Evolutionary conservation across 371 early-diverging fungal genomes (phyloP).

Genomic region (Lichtheimia ornata): DNA sequence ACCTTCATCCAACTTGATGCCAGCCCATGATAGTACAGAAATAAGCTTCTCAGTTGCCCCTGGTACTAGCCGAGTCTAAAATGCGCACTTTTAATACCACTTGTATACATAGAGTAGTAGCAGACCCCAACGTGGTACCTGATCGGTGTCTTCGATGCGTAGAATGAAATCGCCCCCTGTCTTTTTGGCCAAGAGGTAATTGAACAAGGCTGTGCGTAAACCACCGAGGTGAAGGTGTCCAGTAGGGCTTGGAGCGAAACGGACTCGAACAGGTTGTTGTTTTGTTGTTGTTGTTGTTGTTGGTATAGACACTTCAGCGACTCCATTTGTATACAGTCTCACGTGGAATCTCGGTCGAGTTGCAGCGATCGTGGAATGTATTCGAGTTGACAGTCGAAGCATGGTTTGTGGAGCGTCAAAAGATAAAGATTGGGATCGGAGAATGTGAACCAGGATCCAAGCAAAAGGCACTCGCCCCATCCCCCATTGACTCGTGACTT

Average conservation of each 20-base stretch:
- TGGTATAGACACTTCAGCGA: too few species aligned
- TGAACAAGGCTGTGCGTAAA: conserved; percentile 90
- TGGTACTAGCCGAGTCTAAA: conserved; percentile 73
- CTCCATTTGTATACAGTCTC: too few species aligned
- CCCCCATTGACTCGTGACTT: too few species aligned
- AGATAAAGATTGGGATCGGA: too few species aligned
- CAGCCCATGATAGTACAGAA: conserved; percentile 76
- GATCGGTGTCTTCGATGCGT: conserved; percentile 95
- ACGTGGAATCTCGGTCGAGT: too few species aligned
- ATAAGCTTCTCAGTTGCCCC: conserved; percentile 77
- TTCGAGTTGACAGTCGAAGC: too few species aligned
- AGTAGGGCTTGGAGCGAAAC: conserved; percentile 96
- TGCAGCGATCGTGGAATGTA: too few species aligned
- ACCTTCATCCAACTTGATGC: conserved; percentile 81
- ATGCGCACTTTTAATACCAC: neutral
- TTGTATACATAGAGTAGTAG: neutral
- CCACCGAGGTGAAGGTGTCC: conserved; percentile 94
- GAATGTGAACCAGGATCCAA: too few species aligned
- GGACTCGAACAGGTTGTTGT: conserved; percentile 60
- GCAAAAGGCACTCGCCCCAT: too few species aligned
- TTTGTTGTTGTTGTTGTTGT: neutral
- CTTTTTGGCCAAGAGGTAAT: conserved; percentile 81
- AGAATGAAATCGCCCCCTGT: conserved; percentile 79
- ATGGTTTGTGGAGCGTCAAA: too few species aligned
- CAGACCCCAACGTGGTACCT: conserved; percentile 36